Evolutionary conservation across 177 flowering plant species (phyloP), one percentile per base, ranked within the genome.

Genomic region (Tripterygium wilfordii): DNA sequence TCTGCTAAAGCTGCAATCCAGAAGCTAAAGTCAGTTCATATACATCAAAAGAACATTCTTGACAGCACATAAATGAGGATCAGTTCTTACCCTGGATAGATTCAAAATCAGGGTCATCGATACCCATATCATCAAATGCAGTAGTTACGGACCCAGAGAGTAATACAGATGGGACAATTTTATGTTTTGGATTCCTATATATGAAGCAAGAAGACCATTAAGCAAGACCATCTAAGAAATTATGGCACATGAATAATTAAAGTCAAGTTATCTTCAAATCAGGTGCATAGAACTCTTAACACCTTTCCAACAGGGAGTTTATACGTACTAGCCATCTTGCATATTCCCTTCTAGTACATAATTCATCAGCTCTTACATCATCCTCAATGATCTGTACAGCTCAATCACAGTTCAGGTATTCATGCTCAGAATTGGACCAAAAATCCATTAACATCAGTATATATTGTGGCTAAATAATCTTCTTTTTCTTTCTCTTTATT

Each of bases 331-430:
- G 62, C 98, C 96, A 88, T 62, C 96, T 75, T 10, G 88, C 92
- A 73, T 83, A 91, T 58, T 88, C 94, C 63, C 94, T 71, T 58
- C 85, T 74, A 9, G 87, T 82, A 61, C 98, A 88, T 60, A 91
- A 72, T 36, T 71, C 84, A 62, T 74, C 66, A n/a, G 75, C 78
- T 53, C 49, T 63, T 29, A 67, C 73, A 61, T 75, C 71, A 43
- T 77, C 81, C 54, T 88, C 90, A 52, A 85, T 69, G 13, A 88
- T 74, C 96, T 91, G 83, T 38, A 70, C 36, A 66, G 61, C 64
- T 65, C 58, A 74, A 62, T 55, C 32, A 67, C 49, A 56, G 19
- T 54, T 50, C 28, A 60, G 48, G 48, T 44, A 51, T 38, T 48
- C 57, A 71, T 52, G 77, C 68, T 69, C 49, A 72, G 67, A 70